A percentile compares a stretch with the other conserved stretches of the same genome.
phyloP scores from a whole-genome alignment of 1,284 basidiomycete genomes.

The Athelia sp. region DNA sequence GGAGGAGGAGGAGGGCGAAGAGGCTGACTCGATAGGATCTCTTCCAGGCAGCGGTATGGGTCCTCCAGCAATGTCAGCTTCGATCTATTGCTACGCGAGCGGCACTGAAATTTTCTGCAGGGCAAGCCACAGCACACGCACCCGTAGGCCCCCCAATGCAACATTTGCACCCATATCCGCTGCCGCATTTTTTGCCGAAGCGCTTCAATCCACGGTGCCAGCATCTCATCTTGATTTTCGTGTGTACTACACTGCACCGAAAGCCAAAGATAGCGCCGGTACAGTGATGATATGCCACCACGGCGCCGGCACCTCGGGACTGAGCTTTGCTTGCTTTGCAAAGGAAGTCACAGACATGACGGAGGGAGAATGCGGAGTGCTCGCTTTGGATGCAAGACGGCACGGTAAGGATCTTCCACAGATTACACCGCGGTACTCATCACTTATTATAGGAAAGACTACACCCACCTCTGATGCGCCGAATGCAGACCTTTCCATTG shows the following conservation, averaged over 20 bases:
- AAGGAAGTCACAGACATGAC: slow-evolving; percentile 64
- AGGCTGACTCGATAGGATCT: slow-evolving; percentile 54
- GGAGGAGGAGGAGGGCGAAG: slow-evolving; percentile 38
- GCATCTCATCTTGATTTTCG: slow-evolving; percentile 60
- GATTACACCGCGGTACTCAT: slow-evolving; percentile 3
- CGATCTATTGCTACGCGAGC: slow-evolving; percentile 10
- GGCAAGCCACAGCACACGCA: slow-evolving; percentile 14
- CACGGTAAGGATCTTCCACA: slow-evolving; percentile 62
- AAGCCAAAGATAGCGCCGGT: slow-evolving; percentile 39
- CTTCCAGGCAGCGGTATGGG: slow-evolving; percentile 54
- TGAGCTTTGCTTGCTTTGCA: slow-evolving; percentile 88
- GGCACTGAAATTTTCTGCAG: slow-evolving; percentile 18
- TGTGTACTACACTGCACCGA: slow-evolving; percentile 71
- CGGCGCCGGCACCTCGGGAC: slow-evolving; percentile 87
- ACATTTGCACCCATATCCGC: slow-evolving; percentile 73
- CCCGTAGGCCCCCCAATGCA: slow-evolving; percentile 41
- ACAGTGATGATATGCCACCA: slow-evolving; percentile 90
- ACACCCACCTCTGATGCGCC: slow-evolving; percentile 30
- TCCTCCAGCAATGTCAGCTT: slow-evolving; percentile 52
- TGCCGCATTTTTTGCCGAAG: slow-evolving; percentile 68
- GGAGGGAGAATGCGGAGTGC: slow-evolving; percentile 75
- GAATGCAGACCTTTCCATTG: slow-evolving; percentile 70
- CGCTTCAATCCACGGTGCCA: slow-evolving; percentile 67
- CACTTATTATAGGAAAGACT: slow-evolving; percentile 56
- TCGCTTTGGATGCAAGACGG: slow-evolving; percentile 81